Evolutionary conservation across 768 basidiomycete species (phyloP).

Genomic region (Pleurotus eryngii): DNA sequence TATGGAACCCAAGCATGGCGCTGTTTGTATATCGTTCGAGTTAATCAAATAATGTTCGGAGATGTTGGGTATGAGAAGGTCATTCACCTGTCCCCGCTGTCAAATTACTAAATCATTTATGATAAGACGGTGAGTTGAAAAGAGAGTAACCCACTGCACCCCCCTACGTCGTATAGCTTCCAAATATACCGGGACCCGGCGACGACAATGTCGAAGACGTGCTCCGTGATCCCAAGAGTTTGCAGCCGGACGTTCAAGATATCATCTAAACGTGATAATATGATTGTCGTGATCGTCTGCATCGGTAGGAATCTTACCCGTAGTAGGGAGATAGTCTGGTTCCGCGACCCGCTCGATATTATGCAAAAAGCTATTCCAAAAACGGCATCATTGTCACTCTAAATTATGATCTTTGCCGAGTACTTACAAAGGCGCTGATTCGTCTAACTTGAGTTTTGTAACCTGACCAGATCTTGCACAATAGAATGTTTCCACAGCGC

Average conservation of each 20-base stretch:
- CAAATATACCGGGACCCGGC: conserved; percentile 65
- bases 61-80: background rate
- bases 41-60: background rate
- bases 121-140: conserved; percentile 2
- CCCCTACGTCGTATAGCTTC: conserved; percentile 79
- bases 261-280: conserved; percentile 47
- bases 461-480: conserved; percentile 52
- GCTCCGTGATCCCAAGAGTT: conserved; percentile 77
- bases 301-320: conserved; percentile 37
- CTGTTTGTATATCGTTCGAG: conserved; percentile 30
- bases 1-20: conserved; percentile 81
- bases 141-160: conserved; percentile 57
- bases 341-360: conserved; percentile 63
- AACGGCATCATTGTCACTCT: conserved; percentile 1
- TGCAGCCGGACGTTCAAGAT: conserved; percentile 77
- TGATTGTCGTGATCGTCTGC: background rate
- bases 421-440: conserved; percentile 73
- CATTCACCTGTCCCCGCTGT: conserved; percentile 60
- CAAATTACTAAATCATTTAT: conserved; percentile 5
- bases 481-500: conserved; percentile 70
- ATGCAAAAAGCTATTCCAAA: conserved; percentile 56
- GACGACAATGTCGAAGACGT: conserved; percentile 65
- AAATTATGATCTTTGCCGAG: conserved; percentile 9
- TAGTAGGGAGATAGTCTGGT: conserved; percentile 68
- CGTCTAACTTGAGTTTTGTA: conserved; percentile 64